A percentile compares a stretch with the other conserved stretches of the same genome.
Conservation (phyloP, 139 green algal species). For the Eudorina sp. region DNA sequence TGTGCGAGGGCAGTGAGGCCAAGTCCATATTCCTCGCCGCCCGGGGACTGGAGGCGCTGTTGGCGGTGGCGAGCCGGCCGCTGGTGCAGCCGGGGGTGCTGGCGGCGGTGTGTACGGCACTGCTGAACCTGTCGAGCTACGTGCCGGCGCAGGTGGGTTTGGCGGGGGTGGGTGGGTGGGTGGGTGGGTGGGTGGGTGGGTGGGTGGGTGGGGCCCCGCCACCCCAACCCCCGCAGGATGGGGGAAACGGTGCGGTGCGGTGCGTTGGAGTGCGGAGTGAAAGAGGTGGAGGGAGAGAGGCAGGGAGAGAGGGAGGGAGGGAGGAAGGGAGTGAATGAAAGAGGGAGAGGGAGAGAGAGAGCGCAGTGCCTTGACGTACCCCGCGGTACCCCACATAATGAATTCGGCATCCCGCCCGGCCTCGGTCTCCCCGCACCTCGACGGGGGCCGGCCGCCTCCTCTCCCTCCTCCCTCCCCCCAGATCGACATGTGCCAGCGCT, state of each 20-base stretch:
- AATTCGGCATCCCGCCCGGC: neutral
- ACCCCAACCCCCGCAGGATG: too few relatives aligned
- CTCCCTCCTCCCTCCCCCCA: neutral
- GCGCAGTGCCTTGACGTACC: neutral
- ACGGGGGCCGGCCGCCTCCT: neutral
- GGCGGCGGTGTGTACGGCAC: slow-evolving; percentile 32
- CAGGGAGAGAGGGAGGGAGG: neutral
- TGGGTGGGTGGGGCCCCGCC: too few relatives aligned
- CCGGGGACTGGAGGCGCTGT: slow-evolving; percentile 39
- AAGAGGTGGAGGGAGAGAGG: neutral
- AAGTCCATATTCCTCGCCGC: slow-evolving; percentile 44
- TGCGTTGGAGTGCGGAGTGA: too few relatives aligned
- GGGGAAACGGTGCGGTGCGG: too few relatives aligned
- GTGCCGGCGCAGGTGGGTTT: slow-evolving; percentile 46
- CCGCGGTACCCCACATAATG: neutral
- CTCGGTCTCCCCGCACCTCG: neutral
- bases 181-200: neutral
- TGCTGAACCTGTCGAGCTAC: slow-evolving; percentile 61
- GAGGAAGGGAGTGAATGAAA: neutral
- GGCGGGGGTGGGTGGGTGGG: neutral
- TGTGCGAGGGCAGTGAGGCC: slow-evolving; percentile 47
- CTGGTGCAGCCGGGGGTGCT: slow-evolving; percentile 41
- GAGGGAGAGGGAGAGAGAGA: neutral
- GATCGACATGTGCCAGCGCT: slow-evolving; percentile 49
- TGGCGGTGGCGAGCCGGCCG: slow-evolving; percentile 36